Conservation (phyloP, 371 early-diverging fungal species). For the Haplosporangium sp. region DNA sequence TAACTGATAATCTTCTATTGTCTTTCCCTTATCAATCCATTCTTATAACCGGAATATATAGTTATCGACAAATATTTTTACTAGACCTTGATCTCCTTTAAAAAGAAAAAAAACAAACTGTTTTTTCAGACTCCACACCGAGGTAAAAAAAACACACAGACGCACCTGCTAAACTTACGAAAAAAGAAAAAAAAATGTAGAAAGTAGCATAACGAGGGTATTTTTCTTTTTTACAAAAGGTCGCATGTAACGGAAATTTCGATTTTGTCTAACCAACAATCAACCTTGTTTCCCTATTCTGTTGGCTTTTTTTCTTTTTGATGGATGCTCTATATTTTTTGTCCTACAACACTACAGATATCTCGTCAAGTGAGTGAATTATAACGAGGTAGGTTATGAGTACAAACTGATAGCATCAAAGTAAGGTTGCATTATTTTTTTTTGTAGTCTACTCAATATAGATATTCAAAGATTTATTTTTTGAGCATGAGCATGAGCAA, state of each 20-base stretch:
- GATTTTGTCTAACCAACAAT: background rate
- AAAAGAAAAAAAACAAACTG: too few species aligned
- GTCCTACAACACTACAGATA: background rate
- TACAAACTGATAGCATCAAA: background rate
- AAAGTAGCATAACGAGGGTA: background rate
- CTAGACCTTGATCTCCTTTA: too few species aligned
- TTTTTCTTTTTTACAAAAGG: background rate
- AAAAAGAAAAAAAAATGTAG: background rate
- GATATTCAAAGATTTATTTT: background rate
- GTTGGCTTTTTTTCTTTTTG: background rate
- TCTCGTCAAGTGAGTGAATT: background rate
- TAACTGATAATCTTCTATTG: too few species aligned
- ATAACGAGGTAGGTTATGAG: conserved; percentile 4
- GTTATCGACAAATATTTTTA: too few species aligned
- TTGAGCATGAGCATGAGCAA: background rate
- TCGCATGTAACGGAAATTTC: background rate
- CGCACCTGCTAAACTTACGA: background rate
- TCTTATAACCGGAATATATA: too few species aligned
- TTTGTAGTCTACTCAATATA: background rate
- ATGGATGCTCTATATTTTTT: background rate
- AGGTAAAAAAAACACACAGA: background rate
- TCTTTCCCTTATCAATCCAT: too few species aligned
- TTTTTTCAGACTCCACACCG: too few species aligned
- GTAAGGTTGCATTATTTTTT: too few species aligned
- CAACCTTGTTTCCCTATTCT: background rate